Base-by-base conservation (phyloP, 2,329 filamentous ascomycete genomes). In the Exophiala dermatitidis region DNA sequence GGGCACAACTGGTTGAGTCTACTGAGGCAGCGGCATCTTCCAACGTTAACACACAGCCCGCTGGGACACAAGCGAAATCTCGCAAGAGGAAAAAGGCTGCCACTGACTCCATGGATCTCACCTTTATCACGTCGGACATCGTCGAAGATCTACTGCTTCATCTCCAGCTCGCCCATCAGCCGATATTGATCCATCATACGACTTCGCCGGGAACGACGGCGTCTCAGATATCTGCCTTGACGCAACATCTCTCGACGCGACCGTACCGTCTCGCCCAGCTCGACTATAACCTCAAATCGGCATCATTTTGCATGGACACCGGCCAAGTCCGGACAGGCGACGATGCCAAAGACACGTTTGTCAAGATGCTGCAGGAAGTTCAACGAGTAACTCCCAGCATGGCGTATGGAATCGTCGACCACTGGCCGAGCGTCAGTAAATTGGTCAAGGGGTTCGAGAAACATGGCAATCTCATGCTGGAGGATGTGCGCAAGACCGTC, bases 351-450 rank as follows among this genome's bases (percentile, higher is more conserved):
- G 86, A 90, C 62, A 88, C 83, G 0, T 91, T 85, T 58, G 72
- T 82, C 42, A 80, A 81, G 59, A 88, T 91, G 86, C 71, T 93
- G 47, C 84, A 89, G 68, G 84, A 90, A 69, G 80, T 90, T 38
- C 75, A 76, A 9, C 79, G 86, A 10, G 77, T 91, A 10, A 90
- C 88, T 4, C 78, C 82, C 0, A 80, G 84, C 0, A 81, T 89
- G 63, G 87, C 87, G 0, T 80, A 84, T 57, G 86, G 86, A 2
- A 80, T 91, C 53, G 76, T 77, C 0, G 72, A 72, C 1, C 75
- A 83, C 65, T 89, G 83, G 65, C 73, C 71, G 1, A 80, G 71
- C 3, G 77, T 86, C 1, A 68, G 73, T 7, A 70, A 77, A 32
- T 69, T 93, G 32, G 75, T 87, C 0, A 68, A 69, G 1, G 84